Percentiles rank a stretch among this genome's conserved stretches.
These are phyloP conservation scores for Colletotrichum musicola DNA, from an alignment of 2,329 filamentous ascomycete genomes.

Conservation along the genomic window DNA sequence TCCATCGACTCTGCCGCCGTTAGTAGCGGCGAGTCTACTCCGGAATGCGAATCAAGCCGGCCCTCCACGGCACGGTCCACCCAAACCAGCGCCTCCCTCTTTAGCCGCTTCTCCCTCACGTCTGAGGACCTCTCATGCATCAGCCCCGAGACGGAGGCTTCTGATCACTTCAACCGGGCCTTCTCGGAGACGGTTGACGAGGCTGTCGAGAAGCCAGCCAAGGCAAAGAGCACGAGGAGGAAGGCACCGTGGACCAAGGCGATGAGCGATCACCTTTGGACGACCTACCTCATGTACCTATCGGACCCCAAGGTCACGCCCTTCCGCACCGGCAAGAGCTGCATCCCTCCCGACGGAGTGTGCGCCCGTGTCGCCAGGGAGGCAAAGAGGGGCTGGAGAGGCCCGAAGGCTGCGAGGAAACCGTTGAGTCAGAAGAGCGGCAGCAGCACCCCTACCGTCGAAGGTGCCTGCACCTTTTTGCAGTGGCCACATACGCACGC, in stretches of 20 bases:
- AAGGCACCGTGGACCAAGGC: constrained; percentile 73
- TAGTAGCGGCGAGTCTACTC: constrained; percentile 70
- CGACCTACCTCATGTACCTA: constrained; percentile 73
- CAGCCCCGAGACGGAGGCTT: constrained; percentile 61
- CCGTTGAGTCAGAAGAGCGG: constrained; percentile 56
- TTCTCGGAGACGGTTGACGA: constrained; percentile 23
- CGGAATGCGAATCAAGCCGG: constrained; percentile 70
- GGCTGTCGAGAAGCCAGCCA: constrained; percentile 3
- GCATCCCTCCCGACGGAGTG: constrained; percentile 74
- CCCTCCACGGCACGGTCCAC: constrained; percentile 72
- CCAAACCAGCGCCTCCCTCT: constrained; percentile 68
- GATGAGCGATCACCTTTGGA: constrained; percentile 76
- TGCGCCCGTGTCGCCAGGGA: constrained; percentile 75
- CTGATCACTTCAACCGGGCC: constrained; percentile 45
- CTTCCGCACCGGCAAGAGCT: constrained; percentile 72
- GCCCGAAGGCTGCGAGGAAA: constrained; percentile 57
- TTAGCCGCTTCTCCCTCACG: constrained; percentile 67
- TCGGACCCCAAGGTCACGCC: constrained; percentile 77
- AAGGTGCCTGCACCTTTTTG: constrained; percentile 61
- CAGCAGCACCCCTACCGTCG: constrained; percentile 67
- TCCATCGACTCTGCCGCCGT: constrained; percentile 67
- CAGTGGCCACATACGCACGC: constrained; percentile 75
- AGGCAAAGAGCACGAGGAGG: constrained; percentile 50
- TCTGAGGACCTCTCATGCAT: constrained; percentile 69
- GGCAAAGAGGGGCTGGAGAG: constrained; percentile 76